Conservation (phyloP, 257 asterid species). For the Anisodus acutangulus region DNA sequence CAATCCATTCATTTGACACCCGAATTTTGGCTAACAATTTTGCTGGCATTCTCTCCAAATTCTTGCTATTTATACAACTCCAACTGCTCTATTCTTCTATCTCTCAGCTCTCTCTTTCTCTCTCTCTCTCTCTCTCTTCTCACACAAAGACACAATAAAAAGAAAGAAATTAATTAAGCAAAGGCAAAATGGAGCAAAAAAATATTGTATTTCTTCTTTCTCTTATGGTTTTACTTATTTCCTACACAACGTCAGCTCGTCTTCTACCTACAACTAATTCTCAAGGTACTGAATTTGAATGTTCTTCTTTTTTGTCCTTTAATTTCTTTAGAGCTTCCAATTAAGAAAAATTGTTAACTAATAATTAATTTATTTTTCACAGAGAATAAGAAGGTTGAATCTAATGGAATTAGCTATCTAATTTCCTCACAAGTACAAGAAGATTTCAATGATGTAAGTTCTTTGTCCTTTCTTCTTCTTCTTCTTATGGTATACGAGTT, state of each 20-base stretch:
- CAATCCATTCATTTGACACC: too few species aligned
- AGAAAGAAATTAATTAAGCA: too few species aligned
- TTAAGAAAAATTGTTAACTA: too few species aligned
- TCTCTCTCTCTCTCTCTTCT: neutral
- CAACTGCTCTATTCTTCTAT: neutral
- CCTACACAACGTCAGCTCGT: constrained; percentile 24
- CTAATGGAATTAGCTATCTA: neutral
- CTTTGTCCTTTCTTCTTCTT: neutral
- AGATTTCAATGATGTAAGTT: constrained; percentile 26
- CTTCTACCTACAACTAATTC: neutral
- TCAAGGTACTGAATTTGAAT: neutral
- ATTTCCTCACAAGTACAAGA: constrained; percentile 13
- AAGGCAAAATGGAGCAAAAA: constrained; percentile 22
- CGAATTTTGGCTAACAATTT: too few species aligned
- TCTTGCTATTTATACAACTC: constrained; percentile 20
- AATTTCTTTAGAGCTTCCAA: too few species aligned
- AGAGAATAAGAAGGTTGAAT: constrained; percentile 2
- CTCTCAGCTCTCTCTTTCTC: neutral
- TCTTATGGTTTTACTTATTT: constrained; percentile 26
- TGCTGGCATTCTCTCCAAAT: too few species aligned
- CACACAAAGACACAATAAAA: neutral
- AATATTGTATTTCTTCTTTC: neutral
- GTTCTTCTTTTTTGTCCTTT: neutral
- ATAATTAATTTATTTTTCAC: neutral
- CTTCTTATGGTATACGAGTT: neutral